phyloP scores from a whole-genome alignment of 768 basidiomycete species.

The Suillus subluteus region DNA sequence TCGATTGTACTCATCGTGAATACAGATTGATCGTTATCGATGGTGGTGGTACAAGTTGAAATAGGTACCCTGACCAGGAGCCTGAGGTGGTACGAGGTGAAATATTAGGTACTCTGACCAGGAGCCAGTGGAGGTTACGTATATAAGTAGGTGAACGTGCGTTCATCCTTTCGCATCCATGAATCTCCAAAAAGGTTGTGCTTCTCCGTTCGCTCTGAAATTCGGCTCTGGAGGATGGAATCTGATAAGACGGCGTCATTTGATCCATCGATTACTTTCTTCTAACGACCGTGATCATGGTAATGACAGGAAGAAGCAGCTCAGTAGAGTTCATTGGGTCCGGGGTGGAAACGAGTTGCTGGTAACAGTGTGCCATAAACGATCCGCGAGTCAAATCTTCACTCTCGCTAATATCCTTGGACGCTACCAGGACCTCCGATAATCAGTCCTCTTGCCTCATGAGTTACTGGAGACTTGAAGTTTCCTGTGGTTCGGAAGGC shows the following conservation, averaged over 20 bases:
- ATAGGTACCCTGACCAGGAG: neutral
- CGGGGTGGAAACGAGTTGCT: neutral
- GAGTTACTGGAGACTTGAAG: neutral
- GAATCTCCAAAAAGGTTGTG: neutral
- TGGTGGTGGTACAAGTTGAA: slow-evolving; percentile 5
- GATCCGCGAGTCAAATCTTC: neutral
- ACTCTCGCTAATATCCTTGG: neutral
- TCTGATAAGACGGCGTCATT: neutral
- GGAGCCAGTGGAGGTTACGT: neutral
- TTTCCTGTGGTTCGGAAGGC: neutral
- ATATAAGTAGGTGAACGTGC: slow-evolving; percentile 7
- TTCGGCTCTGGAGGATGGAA: neutral
- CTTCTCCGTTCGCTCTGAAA: neutral
- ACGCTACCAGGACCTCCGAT: neutral
- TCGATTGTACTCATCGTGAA: slow-evolving; percentile 29
- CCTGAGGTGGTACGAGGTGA: neutral
- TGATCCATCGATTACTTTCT: neutral
- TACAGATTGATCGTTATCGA: slow-evolving; percentile 12
- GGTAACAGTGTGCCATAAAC: slow-evolving; percentile 3
- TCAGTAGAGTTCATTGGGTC: neutral
- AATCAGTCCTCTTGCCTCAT: neutral
- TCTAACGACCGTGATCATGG: neutral
- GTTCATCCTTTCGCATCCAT: slow-evolving; percentile 6
- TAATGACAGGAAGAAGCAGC: neutral
- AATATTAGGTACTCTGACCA: neutral